Evolutionary conservation across 208 protist species (phyloP).

Genomic region (Trypanosomatidae sp.): DNA sequence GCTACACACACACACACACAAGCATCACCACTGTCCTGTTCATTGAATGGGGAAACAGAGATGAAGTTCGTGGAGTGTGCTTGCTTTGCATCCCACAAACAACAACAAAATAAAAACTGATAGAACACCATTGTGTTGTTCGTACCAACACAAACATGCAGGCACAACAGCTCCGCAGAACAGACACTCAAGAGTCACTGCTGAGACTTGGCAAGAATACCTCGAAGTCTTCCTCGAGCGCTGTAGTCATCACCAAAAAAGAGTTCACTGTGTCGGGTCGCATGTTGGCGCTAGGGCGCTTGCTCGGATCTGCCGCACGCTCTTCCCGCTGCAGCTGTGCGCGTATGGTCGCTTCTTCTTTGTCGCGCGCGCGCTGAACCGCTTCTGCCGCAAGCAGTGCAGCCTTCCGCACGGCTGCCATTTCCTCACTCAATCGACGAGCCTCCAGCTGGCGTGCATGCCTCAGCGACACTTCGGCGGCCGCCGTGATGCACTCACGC

Average conservation of each 20-base stretch:
- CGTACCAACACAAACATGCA: background rate
- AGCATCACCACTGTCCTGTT: no score
- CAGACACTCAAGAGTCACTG: background rate
- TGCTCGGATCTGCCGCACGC: background rate
- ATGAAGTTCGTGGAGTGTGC: background rate
- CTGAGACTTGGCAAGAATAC: constrained; percentile 13
- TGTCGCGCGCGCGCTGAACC: background rate
- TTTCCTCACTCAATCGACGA: background rate
- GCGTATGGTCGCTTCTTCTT: background rate
- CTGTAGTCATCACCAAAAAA: constrained; percentile 4
- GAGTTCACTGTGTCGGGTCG: constrained; percentile 1
- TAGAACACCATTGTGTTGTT: background rate
- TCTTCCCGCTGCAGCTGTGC: constrained; percentile 5
- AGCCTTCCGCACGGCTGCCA: background rate
- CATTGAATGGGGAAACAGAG: background rate
- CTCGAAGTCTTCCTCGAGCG: constrained; percentile 19
- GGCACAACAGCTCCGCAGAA: background rate
- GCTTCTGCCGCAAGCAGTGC: background rate
- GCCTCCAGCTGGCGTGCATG: background rate
- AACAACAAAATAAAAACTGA: background rate
- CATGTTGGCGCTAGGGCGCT: constrained; percentile 13
- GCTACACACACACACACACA: background rate
- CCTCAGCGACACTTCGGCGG: background rate
- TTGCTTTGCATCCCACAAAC: background rate
- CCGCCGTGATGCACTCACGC: background rate